Conservation (phyloP, 2,329 filamentous ascomycete genomes). For the Boeremia lycopersici region DNA sequence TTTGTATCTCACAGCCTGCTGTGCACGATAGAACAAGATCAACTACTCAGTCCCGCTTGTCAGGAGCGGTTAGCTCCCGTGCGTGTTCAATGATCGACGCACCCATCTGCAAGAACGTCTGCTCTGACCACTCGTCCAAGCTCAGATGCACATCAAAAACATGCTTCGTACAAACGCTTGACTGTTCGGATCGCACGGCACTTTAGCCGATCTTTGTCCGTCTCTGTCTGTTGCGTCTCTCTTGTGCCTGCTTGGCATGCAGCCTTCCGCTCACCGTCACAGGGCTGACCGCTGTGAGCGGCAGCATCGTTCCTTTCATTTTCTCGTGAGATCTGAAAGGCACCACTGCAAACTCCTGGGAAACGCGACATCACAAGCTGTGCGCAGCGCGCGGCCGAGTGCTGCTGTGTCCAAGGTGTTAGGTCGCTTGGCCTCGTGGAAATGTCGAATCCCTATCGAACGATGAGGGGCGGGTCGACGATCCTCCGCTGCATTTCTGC, state of each 20-base stretch:
- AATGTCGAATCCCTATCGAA: not conserved
- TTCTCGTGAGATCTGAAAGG: not conserved
- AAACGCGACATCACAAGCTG: not conserved
- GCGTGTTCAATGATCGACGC: conserved; percentile 6
- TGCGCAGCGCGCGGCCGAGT: not conserved
- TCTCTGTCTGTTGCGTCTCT: not conserved
- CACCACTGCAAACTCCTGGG: not conserved
- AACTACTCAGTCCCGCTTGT: not conserved
- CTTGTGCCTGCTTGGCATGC: not conserved
- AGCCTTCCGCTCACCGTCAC: not conserved
- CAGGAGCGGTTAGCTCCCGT: conserved; percentile 4
- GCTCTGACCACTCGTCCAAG: conserved; percentile 5
- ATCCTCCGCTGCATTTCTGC: conserved; percentile 13
- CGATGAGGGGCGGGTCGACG: conserved; percentile 12
- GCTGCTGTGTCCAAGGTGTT: not conserved
- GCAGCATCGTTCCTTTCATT: not conserved
- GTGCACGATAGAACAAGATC: no score
- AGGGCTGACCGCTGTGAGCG: not conserved
- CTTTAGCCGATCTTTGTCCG: not conserved
- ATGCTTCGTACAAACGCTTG: not conserved
- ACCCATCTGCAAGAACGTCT: conserved; percentile 1
- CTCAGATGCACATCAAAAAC: not conserved
- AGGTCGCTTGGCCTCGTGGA: not conserved
- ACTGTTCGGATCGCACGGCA: conserved; percentile 4
- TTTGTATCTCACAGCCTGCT: not conserved